A percentile compares a stretch with the other conserved stretches of the same genome.
Evolutionary conservation across 2,329 filamentous ascomycete genomes (phyloP).

Genomic region (Emericellopsis atlantica): DNA sequence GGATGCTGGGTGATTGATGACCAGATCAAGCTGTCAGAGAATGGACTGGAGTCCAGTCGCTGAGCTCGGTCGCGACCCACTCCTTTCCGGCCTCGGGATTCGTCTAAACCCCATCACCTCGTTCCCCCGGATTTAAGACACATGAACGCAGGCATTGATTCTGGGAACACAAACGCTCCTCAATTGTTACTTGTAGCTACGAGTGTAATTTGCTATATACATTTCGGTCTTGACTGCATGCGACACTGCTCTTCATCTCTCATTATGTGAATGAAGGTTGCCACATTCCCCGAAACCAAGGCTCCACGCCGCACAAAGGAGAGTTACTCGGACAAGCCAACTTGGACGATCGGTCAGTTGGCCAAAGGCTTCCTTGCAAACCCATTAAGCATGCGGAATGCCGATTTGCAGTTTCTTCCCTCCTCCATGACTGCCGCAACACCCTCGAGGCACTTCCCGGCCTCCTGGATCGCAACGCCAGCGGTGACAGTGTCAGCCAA

Average conservation of each 20-base stretch:
- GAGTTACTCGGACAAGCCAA: constrained; percentile 12
- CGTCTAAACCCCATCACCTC: too few species aligned
- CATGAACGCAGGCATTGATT: too few species aligned
- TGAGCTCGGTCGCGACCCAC: background rate
- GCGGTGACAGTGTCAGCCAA: constrained; percentile 39
- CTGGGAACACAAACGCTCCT: too few species aligned
- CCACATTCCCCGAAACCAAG: too few species aligned
- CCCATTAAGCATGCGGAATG: constrained; percentile 48
- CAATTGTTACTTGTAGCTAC: too few species aligned
- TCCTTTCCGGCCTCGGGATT: too few species aligned
- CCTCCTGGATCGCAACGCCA: constrained; percentile 37
- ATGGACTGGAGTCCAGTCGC: background rate
- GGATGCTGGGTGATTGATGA: background rate
- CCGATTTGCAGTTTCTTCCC: constrained; percentile 43
- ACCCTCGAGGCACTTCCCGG: constrained; percentile 45
- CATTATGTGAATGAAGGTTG: too few species aligned
- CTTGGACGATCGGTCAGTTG: constrained; percentile 21
- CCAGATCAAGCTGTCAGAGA: background rate
- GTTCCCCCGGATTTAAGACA: too few species aligned
- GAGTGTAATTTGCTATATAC: too few species aligned
- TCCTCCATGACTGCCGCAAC: constrained; percentile 52
- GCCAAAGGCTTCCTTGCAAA: constrained; percentile 48
- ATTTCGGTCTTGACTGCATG: too few species aligned
- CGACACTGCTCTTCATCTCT: too few species aligned
- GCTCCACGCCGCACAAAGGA: too few species aligned